phyloP scores from a whole-genome alignment of 768 basidiomycete species.

The Nidularia pulvinata region DNA sequence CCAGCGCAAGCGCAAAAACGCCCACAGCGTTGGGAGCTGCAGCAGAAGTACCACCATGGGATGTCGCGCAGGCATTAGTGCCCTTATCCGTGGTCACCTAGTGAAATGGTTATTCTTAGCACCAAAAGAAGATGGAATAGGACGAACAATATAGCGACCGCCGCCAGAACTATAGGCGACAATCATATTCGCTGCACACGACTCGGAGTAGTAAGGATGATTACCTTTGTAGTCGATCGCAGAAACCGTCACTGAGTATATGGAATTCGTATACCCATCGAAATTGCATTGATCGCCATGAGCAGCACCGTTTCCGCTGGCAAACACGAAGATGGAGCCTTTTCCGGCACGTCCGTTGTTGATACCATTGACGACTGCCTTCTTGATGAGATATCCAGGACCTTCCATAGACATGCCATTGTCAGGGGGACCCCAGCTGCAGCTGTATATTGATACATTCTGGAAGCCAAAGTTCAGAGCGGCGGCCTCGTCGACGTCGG shows the following conservation, averaged over 20 bases:
- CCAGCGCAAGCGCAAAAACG: slow-evolving; percentile 87
- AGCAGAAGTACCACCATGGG: slow-evolving; percentile 96
- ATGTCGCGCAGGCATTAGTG: slow-evolving; percentile 73
- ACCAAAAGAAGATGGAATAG: slow-evolving; percentile 2
- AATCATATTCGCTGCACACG: slow-evolving; percentile 97
- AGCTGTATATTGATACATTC: slow-evolving; percentile 91
- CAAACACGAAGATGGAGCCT: slow-evolving; percentile 95
- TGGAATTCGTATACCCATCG: slow-evolving; percentile 98
- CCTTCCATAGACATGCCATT: slow-evolving; percentile 95
- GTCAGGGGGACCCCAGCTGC: slow-evolving; percentile 98
- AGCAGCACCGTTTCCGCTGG: slow-evolving; percentile 93
- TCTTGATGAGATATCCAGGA: slow-evolving; percentile 87
- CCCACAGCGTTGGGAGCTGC: slow-evolving; percentile 97
- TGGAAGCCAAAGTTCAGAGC: slow-evolving; percentile 95
- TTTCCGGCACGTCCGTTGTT: slow-evolving; percentile 88
- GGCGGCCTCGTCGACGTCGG: slow-evolving; percentile 94
- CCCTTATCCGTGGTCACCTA: slow-evolving; percentile 97
- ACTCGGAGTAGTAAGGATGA: slow-evolving; percentile 96
- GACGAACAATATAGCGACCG: slow-evolving; percentile 88
- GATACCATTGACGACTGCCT: slow-evolving; percentile 93
- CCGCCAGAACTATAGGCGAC: slow-evolving; percentile 96
- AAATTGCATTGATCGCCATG: slow-evolving; percentile 98
- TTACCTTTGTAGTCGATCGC: slow-evolving; percentile 92
- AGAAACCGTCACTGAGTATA: slow-evolving; percentile 96
- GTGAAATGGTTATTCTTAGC: slow-evolving; percentile 8